Base-by-base conservation (phyloP, 2,329 filamentous ascomycete species). In the Penicillium sp. region DNA sequence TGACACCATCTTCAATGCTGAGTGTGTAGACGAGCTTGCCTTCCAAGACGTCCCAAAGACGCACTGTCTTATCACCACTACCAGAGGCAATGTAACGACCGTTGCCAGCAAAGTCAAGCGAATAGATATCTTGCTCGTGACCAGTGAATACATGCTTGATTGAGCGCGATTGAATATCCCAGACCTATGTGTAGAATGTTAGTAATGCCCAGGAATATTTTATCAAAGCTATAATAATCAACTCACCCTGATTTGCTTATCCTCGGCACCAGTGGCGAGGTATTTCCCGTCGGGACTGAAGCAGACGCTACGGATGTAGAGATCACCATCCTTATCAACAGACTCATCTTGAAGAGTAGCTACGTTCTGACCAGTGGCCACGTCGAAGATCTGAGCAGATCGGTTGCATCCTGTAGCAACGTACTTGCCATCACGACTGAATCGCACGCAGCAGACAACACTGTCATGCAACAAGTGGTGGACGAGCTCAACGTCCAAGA, bases 371-470 rank as follows among this genome's bases (percentile, higher is more conserved):
- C 94, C 94, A 16, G 85, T 89, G 66, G 85, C 82, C 43, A 97
- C 93, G 63, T 99, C 94, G 73, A 94, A 99, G 66, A 99, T 99
- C 75, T 97, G 93, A n/a, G 94, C 94, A n/a, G 91, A 96, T 62
- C 92, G 83, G 75, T 99, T 99, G 81, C 94, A 97, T 45, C 94
- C 94, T 5, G 94, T 99, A 7, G 94, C 94, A 55, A 99, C 89
- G 65, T 90, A 97, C 69, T 96, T 92, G 64, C 94, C 94, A 68
- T 99, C 94, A 55, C 89, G 85, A 71, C 93, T 97, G 80, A 99
- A 99, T 58, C 94, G 85, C 35, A 99, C 94, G 71, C 94, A 99
- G 81, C 94, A 99, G 1, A 99, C 94, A 3, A 99, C 94, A 66
- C 93, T 97, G 70, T 96, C 90, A 69, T 99, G 94, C 59, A 86